phyloP scores from a whole-genome alignment of 1,284 basidiomycete genomes.

The Puccinia horiana region DNA sequence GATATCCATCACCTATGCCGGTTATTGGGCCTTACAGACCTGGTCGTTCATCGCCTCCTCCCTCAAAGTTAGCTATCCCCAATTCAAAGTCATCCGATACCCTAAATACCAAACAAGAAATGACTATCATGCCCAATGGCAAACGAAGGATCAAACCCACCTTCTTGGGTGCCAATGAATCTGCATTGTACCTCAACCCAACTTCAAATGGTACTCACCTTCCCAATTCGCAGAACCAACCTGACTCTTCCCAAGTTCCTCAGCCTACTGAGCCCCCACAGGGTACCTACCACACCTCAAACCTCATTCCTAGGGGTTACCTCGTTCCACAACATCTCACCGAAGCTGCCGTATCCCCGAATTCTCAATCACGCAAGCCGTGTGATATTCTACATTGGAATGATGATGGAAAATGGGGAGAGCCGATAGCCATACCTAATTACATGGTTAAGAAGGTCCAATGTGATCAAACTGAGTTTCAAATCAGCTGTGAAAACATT shows the following conservation, averaged over 20 bases:
- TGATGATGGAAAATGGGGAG: constrained; percentile 10
- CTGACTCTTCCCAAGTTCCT: not conserved
- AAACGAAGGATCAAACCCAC: constrained; percentile 71
- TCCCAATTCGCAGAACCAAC: constrained; percentile 19
- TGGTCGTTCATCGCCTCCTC: constrained; percentile 45
- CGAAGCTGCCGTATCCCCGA: not conserved
- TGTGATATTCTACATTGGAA: constrained; percentile 14
- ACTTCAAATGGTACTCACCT: not conserved
- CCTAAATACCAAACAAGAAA: constrained; percentile 55
- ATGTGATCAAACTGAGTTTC: not conserved
- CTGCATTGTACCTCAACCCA: constrained; percentile 25
- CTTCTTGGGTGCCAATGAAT: constrained; percentile 58
- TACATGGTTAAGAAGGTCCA: not conserved
- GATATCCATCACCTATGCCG: constrained; percentile 50
- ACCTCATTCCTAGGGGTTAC: constrained; percentile 42
- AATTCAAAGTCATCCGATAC: constrained; percentile 40
- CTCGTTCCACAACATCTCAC: not conserved
- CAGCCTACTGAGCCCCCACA: not conserved
- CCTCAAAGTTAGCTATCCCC: constrained; percentile 48
- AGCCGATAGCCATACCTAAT: not conserved
- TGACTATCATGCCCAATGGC: constrained; percentile 60
- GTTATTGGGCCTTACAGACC: constrained; percentile 52
- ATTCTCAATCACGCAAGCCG: not conserved
- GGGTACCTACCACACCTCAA: constrained; percentile 34
- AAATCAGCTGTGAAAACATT: not conserved